Percentiles rank a stretch among this genome's conserved stretches.
Conservation (phyloP, 768 basidiomycete genomes). For the Kwoniella sp. region DNA sequence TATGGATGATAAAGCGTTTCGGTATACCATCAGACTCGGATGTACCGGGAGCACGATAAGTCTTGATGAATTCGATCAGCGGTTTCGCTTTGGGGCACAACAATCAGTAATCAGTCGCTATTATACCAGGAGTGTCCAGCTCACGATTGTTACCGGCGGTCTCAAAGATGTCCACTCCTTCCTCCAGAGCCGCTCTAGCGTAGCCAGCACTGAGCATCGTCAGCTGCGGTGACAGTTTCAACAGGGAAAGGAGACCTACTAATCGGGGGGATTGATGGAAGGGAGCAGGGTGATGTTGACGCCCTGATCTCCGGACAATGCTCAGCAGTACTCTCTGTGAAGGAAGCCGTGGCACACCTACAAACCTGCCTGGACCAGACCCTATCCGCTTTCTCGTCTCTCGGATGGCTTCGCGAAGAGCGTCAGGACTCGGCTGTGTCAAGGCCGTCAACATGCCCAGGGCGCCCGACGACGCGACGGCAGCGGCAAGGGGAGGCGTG, state of each 20-base stretch:
- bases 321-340: constrained; percentile 51
- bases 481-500: constrained; percentile 54
- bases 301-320: constrained; percentile 71
- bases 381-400: constrained; percentile 61
- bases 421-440: constrained; percentile 79
- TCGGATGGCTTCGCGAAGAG: constrained; percentile 70
- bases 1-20: constrained; percentile 65
- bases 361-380: constrained; percentile 29
- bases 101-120: neutral
- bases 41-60: constrained; percentile 58
- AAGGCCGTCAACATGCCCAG: constrained; percentile 78
- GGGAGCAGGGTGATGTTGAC: constrained; percentile 78
- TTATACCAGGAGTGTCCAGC: constrained; percentile 47
- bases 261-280: constrained; percentile 83
- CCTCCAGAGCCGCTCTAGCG: constrained; percentile 65
- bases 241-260: too few relatives aligned
- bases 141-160: constrained; percentile 87
- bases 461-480: constrained; percentile 36
- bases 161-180: constrained; percentile 83
- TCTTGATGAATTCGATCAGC: constrained; percentile 74
- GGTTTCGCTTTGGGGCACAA: constrained; percentile 75
- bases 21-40: neutral
- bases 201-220: constrained; percentile 28
- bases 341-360: constrained; percentile 5
- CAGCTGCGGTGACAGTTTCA: too few relatives aligned